Percentiles rank a stretch among this genome's conserved stretches.
These are phyloP conservation scores for Cytospora chrysosperma DNA, from an alignment of 2,329 filamentous ascomycete species.

Conservation along the genomic window DNA sequence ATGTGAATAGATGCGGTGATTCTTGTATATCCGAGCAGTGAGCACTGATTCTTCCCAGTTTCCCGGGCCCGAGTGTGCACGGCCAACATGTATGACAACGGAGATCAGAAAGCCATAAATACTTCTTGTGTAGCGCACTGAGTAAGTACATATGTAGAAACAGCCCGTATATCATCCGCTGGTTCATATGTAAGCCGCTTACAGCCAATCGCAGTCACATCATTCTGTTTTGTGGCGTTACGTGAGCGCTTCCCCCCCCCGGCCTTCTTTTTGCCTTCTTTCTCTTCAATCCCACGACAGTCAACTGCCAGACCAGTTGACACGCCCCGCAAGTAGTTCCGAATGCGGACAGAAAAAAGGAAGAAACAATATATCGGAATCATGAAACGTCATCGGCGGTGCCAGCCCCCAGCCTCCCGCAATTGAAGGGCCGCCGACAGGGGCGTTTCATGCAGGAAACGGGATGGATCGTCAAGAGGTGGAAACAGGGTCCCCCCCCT, in stretches of 20 bases:
- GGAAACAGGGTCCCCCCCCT: slow-evolving; percentile 9
- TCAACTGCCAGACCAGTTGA: background rate
- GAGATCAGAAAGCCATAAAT: no score
- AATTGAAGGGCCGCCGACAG: slow-evolving; percentile 18
- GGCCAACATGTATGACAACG: no score
- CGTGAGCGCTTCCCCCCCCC: background rate
- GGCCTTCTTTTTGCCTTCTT: background rate
- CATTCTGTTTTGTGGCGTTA: background rate
- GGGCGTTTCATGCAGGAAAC: slow-evolving; percentile 16
- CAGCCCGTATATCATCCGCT: background rate
- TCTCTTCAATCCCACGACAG: background rate
- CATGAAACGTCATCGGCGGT: slow-evolving; percentile 10
- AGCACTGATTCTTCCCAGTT: no score
- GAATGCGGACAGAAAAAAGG: background rate
- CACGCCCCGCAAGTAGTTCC: background rate
- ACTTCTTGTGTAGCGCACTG: no score
- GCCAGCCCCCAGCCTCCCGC: slow-evolving; percentile 10
- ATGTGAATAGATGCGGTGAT: background rate
- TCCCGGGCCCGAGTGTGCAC: no score
- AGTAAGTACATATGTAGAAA: no score
- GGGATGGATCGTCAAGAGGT: slow-evolving; percentile 15
- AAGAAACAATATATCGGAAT: slow-evolving; percentile 1
- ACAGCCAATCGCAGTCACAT: background rate
- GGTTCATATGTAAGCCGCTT: background rate
- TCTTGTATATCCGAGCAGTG: background rate